Conservation (phyloP, 163 green algal genomes). For the Scenedesmus sp. region DNA sequence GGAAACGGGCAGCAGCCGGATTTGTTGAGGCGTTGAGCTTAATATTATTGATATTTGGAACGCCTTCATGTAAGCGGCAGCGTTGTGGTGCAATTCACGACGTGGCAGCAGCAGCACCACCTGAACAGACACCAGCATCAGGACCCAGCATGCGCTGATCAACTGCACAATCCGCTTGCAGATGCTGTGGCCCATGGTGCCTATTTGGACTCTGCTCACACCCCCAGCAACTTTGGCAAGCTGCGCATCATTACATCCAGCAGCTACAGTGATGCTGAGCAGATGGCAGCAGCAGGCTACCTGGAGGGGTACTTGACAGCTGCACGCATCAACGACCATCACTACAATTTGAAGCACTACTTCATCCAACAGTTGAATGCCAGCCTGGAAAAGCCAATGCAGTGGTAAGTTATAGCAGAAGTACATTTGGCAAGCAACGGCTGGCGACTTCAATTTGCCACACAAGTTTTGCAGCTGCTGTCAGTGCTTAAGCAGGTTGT, state of each 20-base stretch:
- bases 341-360: conserved; percentile 76
- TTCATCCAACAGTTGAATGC: conserved; percentile 74
- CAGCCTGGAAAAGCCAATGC: conserved; percentile 65
- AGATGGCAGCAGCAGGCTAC: conserved; percentile 72
- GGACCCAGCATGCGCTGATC: not conserved
- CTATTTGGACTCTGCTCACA: conserved; percentile 68
- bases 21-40: not conserved
- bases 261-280: conserved; percentile 56
- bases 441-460: no score
- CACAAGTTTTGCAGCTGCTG: not conserved
- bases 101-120: not conserved
- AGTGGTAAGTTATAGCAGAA: conserved; percentile 62
- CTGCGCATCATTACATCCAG: conserved; percentile 65
- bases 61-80: not conserved
- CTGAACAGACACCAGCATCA: not conserved
- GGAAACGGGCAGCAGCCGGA: not conserved
- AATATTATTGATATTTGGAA: not conserved
- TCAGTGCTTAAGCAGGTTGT: not conserved
- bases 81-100: not conserved
- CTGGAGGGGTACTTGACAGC: conserved; percentile 78
- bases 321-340: conserved; percentile 74
- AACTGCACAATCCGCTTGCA: not conserved
- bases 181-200: conserved; percentile 60
- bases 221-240: conserved; percentile 77
- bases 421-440: not conserved